Evolutionary conservation across 140 eudicot genomes (phyloP), one percentile per base, ranked within the genome.

Genomic region (Senecio squalidus): DNA sequence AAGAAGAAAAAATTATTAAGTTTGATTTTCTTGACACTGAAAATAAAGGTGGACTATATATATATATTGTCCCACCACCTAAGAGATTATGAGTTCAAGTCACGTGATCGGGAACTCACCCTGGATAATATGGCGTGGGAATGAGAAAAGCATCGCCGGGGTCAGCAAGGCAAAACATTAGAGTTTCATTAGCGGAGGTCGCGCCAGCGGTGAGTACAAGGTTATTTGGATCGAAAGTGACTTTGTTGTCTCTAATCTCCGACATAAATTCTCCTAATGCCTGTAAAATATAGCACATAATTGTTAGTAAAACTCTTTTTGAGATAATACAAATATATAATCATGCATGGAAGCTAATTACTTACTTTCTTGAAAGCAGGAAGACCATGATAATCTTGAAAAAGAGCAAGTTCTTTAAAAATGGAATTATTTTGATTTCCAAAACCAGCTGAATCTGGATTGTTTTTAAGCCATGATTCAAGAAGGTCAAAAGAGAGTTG

Each of bases 81-180:
- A n/a, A n/a, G n/a, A n/a, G n/a, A n/a, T n/a, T n/a, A n/a, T n/a
- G n/a, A n/a, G n/a, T n/a, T n/a, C n/a, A n/a, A n/a, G n/a, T n/a
- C n/a, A n/a, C n/a, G n/a, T n/a, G n/a, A n/a, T n/a, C n/a, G n/a
- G 9, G 18, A 60, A 63, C 71, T 33, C 48, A 76, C 81, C 92
- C 87, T 18, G 92, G 92, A 57, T 83, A 80, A 60, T 83, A 83
- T 4, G 91, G 91, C 0, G 86, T 79, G 0, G 82, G 84, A 50
- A 82, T 33, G 15, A 82, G 82, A 55, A 82, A 60, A 16, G 85
- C 90, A 7, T 82, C 85, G 15, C 82, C 85, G 9, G 85, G 82
- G 30, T 72, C 58, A 25, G 85, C 85, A 2, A 82, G 58, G 58
- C 81, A 74, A 54, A 82, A 82, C 52, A 76, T 72, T 14, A 83